Evolutionary conservation across 257 asterid genomes (phyloP), one percentile per base, ranked within the genome.

Genomic region (Solanum pennellii): DNA sequence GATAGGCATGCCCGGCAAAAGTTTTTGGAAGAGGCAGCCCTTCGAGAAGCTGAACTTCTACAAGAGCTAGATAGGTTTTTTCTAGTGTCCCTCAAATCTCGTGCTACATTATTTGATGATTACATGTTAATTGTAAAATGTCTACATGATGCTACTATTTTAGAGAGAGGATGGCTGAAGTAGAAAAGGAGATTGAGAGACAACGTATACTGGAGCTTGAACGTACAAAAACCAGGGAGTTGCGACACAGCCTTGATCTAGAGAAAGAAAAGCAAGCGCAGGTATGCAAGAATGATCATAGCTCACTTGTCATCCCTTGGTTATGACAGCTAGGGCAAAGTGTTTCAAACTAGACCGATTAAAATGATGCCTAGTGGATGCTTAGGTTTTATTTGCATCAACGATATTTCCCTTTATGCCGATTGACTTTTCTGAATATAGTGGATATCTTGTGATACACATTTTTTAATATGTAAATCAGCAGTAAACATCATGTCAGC

Each of bases 201-300:
- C 98, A 94, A 92, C 92, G 91, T 86, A 59, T 93, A 77, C 92
- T 97, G 92, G 99, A 94, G 89, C 92, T 92, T 87, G 99, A 97
- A 90, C 97, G 96, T 80, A 94, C 96, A 71, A 97, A 94, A 93
- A 94, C 99, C 73, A 92, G 96, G 90, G 98, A 97, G 89, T 93
- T 97, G 91, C 93, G 91, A 92, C 97, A 94, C 93, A 94, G 90
- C 92, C 97, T 97, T 92, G 99, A 97, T 59, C 90, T 97, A 89
- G 99, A 97, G 96, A 97, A 93, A 91, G 99, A 97, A 90, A 97
- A 91, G 94, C 98, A 93, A 89, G 90, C 95, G 62, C 99, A 97
- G 98, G 99, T 91, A 94, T 90, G 94, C 41, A 86, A 84, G 79
- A 65, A 41, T 25, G 27, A 65, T 29, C 27, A 47, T 41, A 65